Conservation (phyloP, 805 yeast species). For the Scheffersomyces ergatensis region DNA sequence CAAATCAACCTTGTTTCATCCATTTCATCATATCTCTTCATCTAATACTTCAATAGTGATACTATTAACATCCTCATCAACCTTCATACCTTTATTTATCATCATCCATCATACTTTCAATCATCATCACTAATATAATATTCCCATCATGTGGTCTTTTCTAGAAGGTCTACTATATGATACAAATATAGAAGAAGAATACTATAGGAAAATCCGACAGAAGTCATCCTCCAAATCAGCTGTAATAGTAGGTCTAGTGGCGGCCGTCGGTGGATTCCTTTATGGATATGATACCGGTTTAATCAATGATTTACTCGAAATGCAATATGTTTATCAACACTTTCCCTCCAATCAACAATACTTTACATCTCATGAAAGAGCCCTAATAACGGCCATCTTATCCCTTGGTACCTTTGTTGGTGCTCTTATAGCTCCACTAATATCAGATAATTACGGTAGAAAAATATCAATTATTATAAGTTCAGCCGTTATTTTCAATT, state of each 20-base stretch:
- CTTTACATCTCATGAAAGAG: slow-evolving; percentile 62
- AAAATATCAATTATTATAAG: slow-evolving; percentile 61
- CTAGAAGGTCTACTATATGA: slow-evolving; percentile 29
- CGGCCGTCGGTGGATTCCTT: slow-evolving; percentile 88
- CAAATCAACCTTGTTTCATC: too few species aligned
- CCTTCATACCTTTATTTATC: too few species aligned
- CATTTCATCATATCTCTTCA: too few species aligned
- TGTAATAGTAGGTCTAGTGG: slow-evolving; percentile 69
- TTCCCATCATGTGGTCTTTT: slow-evolving; percentile 4
- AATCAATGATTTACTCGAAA: slow-evolving; percentile 74
- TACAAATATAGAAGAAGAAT: slow-evolving; percentile 33
- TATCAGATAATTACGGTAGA: slow-evolving; percentile 74
- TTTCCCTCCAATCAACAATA: slow-evolving; percentile 48
- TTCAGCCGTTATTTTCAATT: slow-evolving; percentile 59
- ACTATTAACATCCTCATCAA: too few species aligned
- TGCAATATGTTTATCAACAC: slow-evolving; percentile 59
- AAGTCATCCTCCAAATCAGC: slow-evolving; percentile 62
- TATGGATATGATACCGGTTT: slow-evolving; percentile 91
- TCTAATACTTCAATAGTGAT: too few species aligned
- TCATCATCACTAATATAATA: neutral
- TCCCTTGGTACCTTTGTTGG: slow-evolving; percentile 81
- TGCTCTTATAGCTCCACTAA: slow-evolving; percentile 56
- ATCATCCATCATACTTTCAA: too few species aligned
- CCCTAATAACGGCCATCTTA: slow-evolving; percentile 74
- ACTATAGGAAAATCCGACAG: slow-evolving; percentile 36